Evolutionary conservation across 1,284 basidiomycete species (phyloP).

Genomic region (Tylopilus sp.): DNA sequence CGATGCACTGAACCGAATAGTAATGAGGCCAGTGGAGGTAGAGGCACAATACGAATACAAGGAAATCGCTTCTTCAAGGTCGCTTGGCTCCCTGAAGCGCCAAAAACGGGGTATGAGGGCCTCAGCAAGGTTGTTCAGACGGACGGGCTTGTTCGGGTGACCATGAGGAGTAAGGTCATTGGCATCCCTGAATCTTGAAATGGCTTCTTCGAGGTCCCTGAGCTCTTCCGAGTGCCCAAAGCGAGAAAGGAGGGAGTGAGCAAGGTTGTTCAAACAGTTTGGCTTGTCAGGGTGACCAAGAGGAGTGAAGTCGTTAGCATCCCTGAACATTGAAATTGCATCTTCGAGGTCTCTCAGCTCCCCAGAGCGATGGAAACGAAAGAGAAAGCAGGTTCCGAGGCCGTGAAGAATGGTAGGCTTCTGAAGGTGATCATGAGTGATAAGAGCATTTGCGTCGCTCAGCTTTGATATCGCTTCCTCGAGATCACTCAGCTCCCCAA

Average conservation of each 20-base stretch:
- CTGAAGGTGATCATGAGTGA: not conserved
- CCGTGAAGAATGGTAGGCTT: not conserved
- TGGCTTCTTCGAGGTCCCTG: not conserved
- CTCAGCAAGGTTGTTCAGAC: not conserved
- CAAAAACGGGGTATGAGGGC: not conserved
- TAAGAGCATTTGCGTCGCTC: not conserved
- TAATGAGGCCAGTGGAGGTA: not conserved
- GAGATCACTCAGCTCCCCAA: not conserved
- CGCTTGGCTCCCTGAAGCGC: not conserved
- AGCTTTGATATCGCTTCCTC: slow-evolving; percentile 6
- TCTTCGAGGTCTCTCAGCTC: too few species aligned
- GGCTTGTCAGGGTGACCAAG: not conserved
- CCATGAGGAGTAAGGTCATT: not conserved
- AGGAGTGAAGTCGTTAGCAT: too few species aligned
- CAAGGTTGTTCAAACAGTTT: not conserved
- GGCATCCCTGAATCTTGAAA: not conserved
- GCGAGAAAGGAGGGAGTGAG: not conserved
- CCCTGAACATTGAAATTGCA: too few species aligned
- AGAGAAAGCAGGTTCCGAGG: not conserved
- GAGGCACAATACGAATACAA: not conserved
- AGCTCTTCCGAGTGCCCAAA: not conserved
- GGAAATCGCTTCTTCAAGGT: not conserved
- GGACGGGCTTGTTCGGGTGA: not conserved
- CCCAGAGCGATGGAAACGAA: too few species aligned
- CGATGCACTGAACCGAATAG: not conserved